phyloP scores from a whole-genome alignment of 1,284 basidiomycete species.

The Cystobasidiaceae sp. region DNA sequence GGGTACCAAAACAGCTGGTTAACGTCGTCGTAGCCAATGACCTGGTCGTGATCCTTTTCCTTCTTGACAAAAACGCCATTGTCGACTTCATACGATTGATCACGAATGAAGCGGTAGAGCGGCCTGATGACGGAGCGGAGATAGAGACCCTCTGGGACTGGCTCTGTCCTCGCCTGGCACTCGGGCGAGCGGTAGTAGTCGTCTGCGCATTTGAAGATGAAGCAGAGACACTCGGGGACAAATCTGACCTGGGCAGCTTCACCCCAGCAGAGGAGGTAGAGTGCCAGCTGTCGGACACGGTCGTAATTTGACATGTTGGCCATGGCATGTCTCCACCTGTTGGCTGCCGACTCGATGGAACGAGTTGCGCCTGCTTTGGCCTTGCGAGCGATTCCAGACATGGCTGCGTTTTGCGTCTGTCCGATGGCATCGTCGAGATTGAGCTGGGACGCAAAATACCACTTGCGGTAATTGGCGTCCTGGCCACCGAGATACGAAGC shows the following conservation, averaged over 20 bases:
- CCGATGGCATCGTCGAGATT: conserved; percentile 98
- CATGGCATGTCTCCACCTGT: conserved; percentile 96
- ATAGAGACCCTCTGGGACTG: conserved; percentile 93
- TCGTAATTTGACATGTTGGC: conserved; percentile 98
- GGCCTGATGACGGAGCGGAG: conserved; percentile 87
- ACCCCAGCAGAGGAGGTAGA: conserved; percentile 95
- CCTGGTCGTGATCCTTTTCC: conserved; percentile 87
- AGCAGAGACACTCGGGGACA: conserved; percentile 92
- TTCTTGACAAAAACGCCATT: conserved; percentile 88
- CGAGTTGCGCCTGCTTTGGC: conserved; percentile 60
- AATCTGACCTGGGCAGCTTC: conserved; percentile 99
- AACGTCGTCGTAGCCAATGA: conserved; percentile 98
- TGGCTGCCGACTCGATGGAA: conserved; percentile 77
- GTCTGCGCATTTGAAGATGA: conserved; percentile 99
- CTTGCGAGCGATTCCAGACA: conserved; percentile 75
- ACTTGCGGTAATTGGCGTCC: conserved; percentile 64
- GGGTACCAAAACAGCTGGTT: conserved; percentile 99
- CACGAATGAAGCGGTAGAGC: conserved; percentile 93
- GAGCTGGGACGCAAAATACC: conserved; percentile 99
- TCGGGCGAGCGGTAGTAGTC: conserved; percentile 99
- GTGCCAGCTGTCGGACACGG: conserved; percentile 88
- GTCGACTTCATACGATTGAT: conserved; percentile 94
- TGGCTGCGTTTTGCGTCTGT: conserved; percentile 71
- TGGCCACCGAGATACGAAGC: conserved; percentile 95
- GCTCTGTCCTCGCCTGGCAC: conserved; percentile 87